Evolutionary conservation across 202 grass and related monocot species (phyloP).

Genomic region (Panicum virgatum): DNA sequence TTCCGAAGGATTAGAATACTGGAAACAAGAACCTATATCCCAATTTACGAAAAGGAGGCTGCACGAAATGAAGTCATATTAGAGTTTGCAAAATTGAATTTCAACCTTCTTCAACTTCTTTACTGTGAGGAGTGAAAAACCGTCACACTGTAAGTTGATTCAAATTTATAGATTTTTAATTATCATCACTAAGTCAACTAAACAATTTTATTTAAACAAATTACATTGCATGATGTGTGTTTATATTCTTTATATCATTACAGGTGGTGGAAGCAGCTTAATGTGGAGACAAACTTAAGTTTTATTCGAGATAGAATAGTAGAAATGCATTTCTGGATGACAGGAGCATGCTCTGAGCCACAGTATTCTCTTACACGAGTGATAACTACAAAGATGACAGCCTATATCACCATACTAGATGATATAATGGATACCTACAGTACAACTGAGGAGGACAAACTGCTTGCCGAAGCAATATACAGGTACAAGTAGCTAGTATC

Average conservation of each 20-base stretch:
- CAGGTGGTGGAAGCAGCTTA: constrained; percentile 59
- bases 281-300: neutral
- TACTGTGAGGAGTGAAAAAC: constrained; percentile 54
- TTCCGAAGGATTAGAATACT: constrained; percentile 42
- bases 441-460: constrained; percentile 27
- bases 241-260: neutral
- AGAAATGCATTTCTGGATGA: constrained; percentile 59
- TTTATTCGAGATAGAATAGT: constrained; percentile 47
- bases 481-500: neutral
- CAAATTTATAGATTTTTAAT: neutral
- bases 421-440: constrained; percentile 40
- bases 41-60: constrained; percentile 37
- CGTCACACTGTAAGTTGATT: constrained; percentile 35
- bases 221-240: neutral
- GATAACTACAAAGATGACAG: constrained; percentile 29
- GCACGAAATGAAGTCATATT: constrained; percentile 32
- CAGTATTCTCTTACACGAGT: constrained; percentile 39
- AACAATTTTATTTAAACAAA: neutral
- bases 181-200: neutral
- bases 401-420: constrained; percentile 31
- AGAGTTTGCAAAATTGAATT: constrained; percentile 64
- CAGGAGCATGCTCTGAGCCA: constrained; percentile 8
- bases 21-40: constrained; percentile 47
- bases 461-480: constrained; percentile 26
- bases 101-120: constrained; percentile 46